Conservation (phyloP, 2,329 filamentous ascomycete species). For the Sporothrix humicola region DNA sequence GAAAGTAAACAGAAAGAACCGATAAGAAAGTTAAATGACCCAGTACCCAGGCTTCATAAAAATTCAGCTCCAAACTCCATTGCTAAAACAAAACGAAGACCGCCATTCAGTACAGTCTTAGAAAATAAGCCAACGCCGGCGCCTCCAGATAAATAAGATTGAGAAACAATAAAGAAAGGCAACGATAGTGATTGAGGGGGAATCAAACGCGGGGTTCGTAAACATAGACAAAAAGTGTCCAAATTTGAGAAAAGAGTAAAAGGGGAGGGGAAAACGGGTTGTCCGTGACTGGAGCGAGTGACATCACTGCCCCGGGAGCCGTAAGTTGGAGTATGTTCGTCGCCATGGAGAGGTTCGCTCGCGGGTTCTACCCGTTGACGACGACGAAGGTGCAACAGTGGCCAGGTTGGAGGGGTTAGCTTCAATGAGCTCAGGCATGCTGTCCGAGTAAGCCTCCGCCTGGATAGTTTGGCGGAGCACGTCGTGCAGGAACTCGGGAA, state of each 20-base stretch:
- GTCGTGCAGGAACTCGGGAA: constrained; percentile 61
- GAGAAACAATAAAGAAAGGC: not conserved
- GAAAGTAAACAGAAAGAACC: not conserved
- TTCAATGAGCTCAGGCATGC: not conserved
- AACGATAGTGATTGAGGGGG: not conserved
- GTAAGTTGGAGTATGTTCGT: constrained; percentile 6
- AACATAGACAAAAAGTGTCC: not conserved
- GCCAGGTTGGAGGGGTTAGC: not conserved
- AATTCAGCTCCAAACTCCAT: not conserved
- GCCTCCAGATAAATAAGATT: not conserved
- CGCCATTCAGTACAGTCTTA: constrained; percentile 4
- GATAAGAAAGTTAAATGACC: not conserved
- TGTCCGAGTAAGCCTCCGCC: constrained; percentile 43
- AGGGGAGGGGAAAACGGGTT: no score
- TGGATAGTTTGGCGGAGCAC: constrained; percentile 57
- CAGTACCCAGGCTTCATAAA: not conserved
- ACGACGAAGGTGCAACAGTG: not conserved
- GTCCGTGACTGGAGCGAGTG: no score
- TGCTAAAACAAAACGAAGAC: not conserved
- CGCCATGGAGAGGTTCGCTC: constrained; percentile 1
- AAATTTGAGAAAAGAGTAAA: not conserved
- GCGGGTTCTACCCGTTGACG: not conserved
- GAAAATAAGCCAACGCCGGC: constrained; percentile 3
- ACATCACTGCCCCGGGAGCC: constrained; percentile 3
- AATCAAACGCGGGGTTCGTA: not conserved